Base-by-base conservation (phyloP, 2,329 filamentous ascomycete species). In the Cercospora berteroae region DNA sequence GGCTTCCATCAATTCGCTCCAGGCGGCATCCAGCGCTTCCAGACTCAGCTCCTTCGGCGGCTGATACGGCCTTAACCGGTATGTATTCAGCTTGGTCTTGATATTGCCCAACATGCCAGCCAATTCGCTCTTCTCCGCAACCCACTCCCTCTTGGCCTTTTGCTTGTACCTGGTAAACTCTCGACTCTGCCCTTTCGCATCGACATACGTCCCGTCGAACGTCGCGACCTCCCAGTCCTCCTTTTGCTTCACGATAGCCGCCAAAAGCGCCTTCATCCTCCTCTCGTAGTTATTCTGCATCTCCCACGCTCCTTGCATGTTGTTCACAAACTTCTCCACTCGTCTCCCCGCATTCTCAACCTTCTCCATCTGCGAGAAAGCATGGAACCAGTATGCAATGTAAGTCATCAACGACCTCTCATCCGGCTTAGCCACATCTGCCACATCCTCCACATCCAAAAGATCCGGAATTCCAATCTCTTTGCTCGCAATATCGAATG, bases 361-460 rank as follows among this genome's bases (percentile, higher is more conserved):
- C 78, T 94, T 91, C 82, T 99, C 95, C 89, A 99, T 96, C 77
- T 98, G 94, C 31, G 94, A 98, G 79, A 99, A 99, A 74, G 95
- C 95, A 78, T 99, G 95, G 86, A 99, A 99, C 95, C 95, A 99
- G 83, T 99, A 99, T 71, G 95, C 95, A 75, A 99, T 99, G 80
- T 99, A 99, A 0, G 95, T 99, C 95, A 99, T 99, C 78, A 99
- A 85, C 79, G 92, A 96, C 74, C 93, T 90, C 81, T 99, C 95
- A 78, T 99, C 95, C 25, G 95, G 95, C 81, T 95, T 96, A 25
- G 93, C 87, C 29, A 99, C 94, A 78, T 99, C 95, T 79, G 93
- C 97, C 20, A 99, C 95, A 82, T 99, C 95, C 80, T 99, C 95
- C 13, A 98, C 95, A 79, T 99, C 95, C 67, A 99, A 86, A 78